A percentile compares a stretch with the other conserved stretches of the same genome.
Conservation (phyloP, 495 filamentous ascomycete species). For the Neurospora discreta region DNA sequence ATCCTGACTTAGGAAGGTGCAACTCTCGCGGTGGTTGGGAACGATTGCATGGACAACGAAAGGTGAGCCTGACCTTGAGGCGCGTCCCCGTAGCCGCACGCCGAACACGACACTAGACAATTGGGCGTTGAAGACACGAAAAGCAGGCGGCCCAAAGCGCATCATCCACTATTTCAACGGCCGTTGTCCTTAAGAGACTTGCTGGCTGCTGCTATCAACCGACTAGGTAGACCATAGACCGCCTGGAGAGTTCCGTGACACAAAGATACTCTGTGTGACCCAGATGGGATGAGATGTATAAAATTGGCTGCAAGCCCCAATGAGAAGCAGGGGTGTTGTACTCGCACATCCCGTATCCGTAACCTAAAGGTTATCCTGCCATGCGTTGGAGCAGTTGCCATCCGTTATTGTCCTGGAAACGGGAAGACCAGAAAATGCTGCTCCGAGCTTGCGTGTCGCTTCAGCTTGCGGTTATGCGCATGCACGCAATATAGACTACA, state of each 20-base stretch:
- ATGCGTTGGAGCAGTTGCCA: neutral
- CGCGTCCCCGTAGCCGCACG: neutral
- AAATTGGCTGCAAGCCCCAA: neutral
- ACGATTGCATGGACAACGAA: neutral
- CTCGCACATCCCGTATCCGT: neutral
- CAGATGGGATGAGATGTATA: neutral
- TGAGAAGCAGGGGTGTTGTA: neutral
- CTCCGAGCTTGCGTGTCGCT: neutral
- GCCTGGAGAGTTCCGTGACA: neutral
- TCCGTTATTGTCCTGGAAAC: neutral
- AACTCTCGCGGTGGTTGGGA: neutral
- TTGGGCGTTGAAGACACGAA: neutral
- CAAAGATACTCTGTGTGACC: neutral
- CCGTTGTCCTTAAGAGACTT: constrained; percentile 1
- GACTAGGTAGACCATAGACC: neutral
- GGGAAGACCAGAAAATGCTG: neutral
- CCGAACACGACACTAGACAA: neutral
- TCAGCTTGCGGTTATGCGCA: neutral
- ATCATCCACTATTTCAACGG: neutral
- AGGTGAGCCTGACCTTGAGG: neutral
- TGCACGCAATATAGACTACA: neutral
- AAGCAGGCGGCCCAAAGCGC: neutral
- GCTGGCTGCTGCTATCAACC: neutral
- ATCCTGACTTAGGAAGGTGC: neutral
- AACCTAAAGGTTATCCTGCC: neutral